These are phyloP conservation scores for Suillus plorans DNA, from an alignment of 768 basidiomycete genomes.

Conservation along the genomic window DNA sequence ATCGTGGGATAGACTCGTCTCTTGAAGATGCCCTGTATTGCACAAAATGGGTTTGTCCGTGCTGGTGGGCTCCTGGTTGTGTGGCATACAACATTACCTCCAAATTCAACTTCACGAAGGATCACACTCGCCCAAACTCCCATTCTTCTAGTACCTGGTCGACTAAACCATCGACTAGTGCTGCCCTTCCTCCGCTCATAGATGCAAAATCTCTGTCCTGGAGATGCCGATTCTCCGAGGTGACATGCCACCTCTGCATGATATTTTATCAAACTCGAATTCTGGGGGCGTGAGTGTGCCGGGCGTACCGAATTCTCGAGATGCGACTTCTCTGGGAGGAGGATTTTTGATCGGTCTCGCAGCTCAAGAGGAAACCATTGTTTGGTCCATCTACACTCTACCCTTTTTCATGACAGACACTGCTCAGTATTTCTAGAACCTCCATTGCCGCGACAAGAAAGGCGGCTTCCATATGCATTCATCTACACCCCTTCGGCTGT, in stretches of 20 bases:
- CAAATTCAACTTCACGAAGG: too few relatives aligned
- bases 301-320: slow-evolving; percentile 70
- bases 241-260: slow-evolving; percentile 33
- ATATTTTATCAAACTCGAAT: slow-evolving; percentile 9
- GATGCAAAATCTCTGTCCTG: slow-evolving; percentile 25
- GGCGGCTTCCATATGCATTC: slow-evolving; percentile 61
- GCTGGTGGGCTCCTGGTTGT: too few relatives aligned
- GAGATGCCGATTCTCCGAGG: slow-evolving; percentile 50
- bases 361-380: slow-evolving; percentile 73
- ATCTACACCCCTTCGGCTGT: slow-evolving; percentile 58
- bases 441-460: slow-evolving; percentile 37
- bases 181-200: not conserved
- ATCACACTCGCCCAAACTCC: too few relatives aligned
- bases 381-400: slow-evolving; percentile 65
- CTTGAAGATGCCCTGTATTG: too few relatives aligned
- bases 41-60: too few relatives aligned
- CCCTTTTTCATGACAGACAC: slow-evolving; percentile 46
- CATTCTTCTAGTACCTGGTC: too few relatives aligned
- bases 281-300: slow-evolving; percentile 26
- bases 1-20: too few relatives aligned
- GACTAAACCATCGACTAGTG: slow-evolving; percentile 48
- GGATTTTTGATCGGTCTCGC: slow-evolving; percentile 65
- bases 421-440: slow-evolving; percentile 54
- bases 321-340: slow-evolving; percentile 64
- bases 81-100: too few relatives aligned